phyloP scores from a whole-genome alignment of 768 basidiomycete genomes.

The Serendipita sp. region DNA sequence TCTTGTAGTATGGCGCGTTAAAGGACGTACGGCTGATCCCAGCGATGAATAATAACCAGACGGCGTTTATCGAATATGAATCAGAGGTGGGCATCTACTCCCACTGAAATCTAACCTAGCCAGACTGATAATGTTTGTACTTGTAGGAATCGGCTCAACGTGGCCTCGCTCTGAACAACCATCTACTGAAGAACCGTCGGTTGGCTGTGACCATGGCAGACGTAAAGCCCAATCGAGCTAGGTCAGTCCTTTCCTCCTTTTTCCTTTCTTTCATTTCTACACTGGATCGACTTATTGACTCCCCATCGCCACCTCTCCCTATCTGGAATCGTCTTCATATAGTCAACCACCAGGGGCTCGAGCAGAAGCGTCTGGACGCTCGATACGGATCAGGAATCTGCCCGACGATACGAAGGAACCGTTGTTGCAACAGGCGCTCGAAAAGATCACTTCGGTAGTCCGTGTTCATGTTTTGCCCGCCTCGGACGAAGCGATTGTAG shows the following conservation, averaged over 20 bases:
- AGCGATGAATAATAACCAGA: conserved; percentile 56
- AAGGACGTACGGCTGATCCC: conserved; percentile 67
- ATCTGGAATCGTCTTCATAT: background rate
- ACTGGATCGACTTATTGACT: background rate
- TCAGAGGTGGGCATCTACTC: conserved; percentile 36
- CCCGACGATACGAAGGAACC: conserved; percentile 72
- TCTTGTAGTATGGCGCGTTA: conserved; percentile 56
- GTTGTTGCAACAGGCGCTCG: conserved; percentile 74
- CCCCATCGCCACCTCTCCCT: background rate
- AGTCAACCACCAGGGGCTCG: conserved; percentile 11
- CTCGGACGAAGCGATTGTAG: conserved; percentile 27
- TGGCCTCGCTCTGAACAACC: conserved; percentile 68
- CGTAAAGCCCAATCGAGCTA: conserved; percentile 38
- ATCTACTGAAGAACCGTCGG: conserved; percentile 77
- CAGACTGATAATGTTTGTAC: background rate
- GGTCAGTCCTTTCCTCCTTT: conserved; percentile 30
- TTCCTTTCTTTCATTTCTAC: background rate
- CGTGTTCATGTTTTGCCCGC: conserved; percentile 63
- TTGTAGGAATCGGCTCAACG: conserved; percentile 49
- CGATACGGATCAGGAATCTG: conserved; percentile 60
- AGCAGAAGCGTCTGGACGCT: conserved; percentile 48
- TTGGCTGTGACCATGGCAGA: conserved; percentile 82
- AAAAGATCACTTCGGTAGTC: conserved; percentile 55
- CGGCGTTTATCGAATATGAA: conserved; percentile 83
- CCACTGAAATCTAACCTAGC: background rate